Percentiles rank a stretch among this genome's conserved stretches.
Conservation (phyloP, 2,329 filamentous ascomycete genomes). For the Emergomyces orientalis region DNA sequence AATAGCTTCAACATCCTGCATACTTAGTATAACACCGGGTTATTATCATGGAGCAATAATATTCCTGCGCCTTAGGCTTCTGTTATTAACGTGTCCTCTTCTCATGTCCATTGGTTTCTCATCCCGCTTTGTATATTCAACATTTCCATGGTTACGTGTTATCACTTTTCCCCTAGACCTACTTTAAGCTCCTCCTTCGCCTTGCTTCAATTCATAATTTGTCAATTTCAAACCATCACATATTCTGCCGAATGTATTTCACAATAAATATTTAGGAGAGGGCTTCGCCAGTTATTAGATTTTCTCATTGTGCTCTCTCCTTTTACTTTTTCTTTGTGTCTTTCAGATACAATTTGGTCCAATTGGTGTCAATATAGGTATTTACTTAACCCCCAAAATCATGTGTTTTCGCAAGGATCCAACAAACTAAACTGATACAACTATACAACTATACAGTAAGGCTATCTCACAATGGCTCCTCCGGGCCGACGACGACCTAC, state of each 20-base stretch:
- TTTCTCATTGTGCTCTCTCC: not conserved
- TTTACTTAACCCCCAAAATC: not conserved
- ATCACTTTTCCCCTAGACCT: conserved; percentile 1
- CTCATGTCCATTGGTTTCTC: not conserved
- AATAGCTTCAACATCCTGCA: conserved; percentile 1
- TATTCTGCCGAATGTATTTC: conserved; percentile 3
- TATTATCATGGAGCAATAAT: conserved; percentile 5
- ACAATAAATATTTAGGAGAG: not conserved
- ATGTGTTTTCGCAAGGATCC: not conserved
- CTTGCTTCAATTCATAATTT: not conserved
- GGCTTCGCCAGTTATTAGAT: not conserved
- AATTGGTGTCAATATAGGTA: not conserved
- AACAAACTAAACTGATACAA: not conserved
- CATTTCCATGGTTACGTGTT: not conserved
- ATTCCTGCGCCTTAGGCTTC: not conserved
- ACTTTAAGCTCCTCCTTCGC: not conserved
- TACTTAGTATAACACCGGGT: not conserved
- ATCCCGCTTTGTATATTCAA: not conserved
- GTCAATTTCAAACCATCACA: not conserved
- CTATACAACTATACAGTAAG: not conserved
- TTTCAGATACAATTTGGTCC: not conserved
- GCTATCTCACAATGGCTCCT: conserved; percentile 33
- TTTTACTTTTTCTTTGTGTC: conserved; percentile 1
- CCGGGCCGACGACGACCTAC: conserved; percentile 37
- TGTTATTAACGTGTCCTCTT: conserved; percentile 16